phyloP scores from a whole-genome alignment of 2,329 filamentous ascomycete genomes.

The Penicillium crustosum region DNA sequence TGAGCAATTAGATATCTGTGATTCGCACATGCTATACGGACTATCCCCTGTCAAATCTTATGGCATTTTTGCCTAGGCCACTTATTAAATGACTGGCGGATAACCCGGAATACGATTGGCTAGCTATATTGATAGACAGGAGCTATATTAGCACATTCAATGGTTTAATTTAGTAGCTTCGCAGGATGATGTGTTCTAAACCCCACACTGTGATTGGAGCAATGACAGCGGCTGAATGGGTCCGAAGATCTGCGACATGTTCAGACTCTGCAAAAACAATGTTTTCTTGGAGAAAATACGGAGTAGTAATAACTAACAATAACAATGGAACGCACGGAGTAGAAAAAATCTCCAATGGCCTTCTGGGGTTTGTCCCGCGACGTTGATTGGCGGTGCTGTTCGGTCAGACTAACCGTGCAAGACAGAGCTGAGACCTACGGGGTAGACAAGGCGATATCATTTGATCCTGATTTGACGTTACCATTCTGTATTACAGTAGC shows the following conservation, averaged over 20 bases:
- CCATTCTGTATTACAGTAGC: neutral
- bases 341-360: neutral
- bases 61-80: neutral
- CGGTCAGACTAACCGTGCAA: constrained; percentile 13
- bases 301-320: neutral
- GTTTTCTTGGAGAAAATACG: neutral
- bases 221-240: neutral
- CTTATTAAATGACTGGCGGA: neutral
- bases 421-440: constrained; percentile 7
- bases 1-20: constrained; percentile 12
- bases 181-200: neutral
- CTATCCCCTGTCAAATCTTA: constrained; percentile 7
- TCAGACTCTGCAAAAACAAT: neutral
- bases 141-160: neutral
- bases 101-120: neutral
- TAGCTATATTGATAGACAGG: neutral
- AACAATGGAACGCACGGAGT: neutral
- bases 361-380: neutral
- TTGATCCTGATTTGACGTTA: constrained; percentile 3
- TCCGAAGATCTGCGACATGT: neutral
- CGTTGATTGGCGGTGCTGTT: constrained; percentile 16
- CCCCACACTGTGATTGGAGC: constrained; percentile 4
- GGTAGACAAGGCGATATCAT: neutral
- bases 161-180: neutral
- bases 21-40: constrained; percentile 13